Evolutionary conservation across 345 rosid species (phyloP), one percentile per base, ranked within the genome.

Genomic region (Arabidopsis arenosa): DNA sequence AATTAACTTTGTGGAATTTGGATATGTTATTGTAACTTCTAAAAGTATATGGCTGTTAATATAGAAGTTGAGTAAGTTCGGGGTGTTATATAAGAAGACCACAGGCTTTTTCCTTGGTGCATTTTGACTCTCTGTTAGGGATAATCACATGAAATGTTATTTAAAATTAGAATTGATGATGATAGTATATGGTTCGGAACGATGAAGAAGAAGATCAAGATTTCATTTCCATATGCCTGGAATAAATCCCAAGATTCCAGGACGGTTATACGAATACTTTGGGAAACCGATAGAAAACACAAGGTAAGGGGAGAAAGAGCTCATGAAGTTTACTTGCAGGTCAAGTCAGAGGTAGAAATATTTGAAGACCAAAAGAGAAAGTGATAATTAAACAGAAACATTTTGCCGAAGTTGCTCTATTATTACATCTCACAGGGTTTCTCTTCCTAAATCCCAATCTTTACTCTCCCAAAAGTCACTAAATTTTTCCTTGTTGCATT

Each of bases 221-320:
- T 23, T 23, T 23, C 26, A 51, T 51, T 51, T 51, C 30, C 55
- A 51, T 51, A 21, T 18, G 55, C 55, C 55, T 18, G 55, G 55
- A 51, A 21, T 51, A 51, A 51, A 18, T 18, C 97, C 98, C 26
- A 93, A 87, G 70, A 58, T 88, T 39, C 98, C 97, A 0, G 96
- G 97, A 49, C 82, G 89, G 61, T 82, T 83, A 44, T 93, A 93
- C 75, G 76, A 70, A 45, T 79, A 78, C 37, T 93, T 91, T 15
- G 92, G 93, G 47, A 89, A 87, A 79, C 90, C 98, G 15, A 88
- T 93, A 30, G 86, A 18, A 89, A 48, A 93, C 96, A 5, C 35
- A 63, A 89, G 92, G 87, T 70, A 81, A 23, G 26, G 70, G 80
- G 80, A 73, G 72, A 53, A 73, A 32, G 83, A 44, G 83, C 89